Base-by-base conservation (phyloP, 768 basidiomycete species). In the Austroboletus eburneus region DNA sequence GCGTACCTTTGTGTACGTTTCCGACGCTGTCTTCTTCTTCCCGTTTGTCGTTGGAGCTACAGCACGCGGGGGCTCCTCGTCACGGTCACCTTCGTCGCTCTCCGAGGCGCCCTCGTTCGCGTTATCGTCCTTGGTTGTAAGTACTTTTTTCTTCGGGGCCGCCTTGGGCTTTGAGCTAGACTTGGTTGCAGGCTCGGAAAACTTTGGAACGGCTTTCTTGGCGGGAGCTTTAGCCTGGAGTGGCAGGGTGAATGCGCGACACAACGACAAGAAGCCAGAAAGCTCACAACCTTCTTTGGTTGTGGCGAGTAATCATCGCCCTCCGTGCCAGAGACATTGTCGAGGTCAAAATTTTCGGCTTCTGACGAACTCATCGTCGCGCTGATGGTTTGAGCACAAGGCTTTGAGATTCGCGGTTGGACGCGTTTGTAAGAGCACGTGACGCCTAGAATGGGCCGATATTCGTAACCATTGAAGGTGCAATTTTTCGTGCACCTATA, bases 1-100 rank as follows among this genome's bases (percentile, higher is more conserved):
- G 33, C 76, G 55, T 39, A 91, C 92, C 78, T 92, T 94, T 43
- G 83, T 84, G 61, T 94, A 95, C 30, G 78, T 93, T 61, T 97
- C 91, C 7, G 90, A 91, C 2, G 88, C 90, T 12, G 82, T 87
- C 72, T 95, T 95, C 72, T 87, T 85, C 72, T 87, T 87, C 45
- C 64, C 61, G 6, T 69, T 71, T 14, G 65, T 46, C 7, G 55
- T 61, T 44, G 52, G 5, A 63, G 62, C 35, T 50, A 55, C 35
- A 52, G 50, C 39, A 23, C 62, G 58, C 17, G 52, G 59, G 22
- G 57, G 59, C 21, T 69, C 70, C 51, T 71, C 69, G 41, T 72
- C 70, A 20, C 71, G 71, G 30, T 60, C 67, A n/a, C 55, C 61
- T 23, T 62, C 62, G 48, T 74, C 76, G 20, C 72, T 59, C 14